Conservation (phyloP, 768 basidiomycete species). For the Erythrobasidium yunnanense region DNA sequence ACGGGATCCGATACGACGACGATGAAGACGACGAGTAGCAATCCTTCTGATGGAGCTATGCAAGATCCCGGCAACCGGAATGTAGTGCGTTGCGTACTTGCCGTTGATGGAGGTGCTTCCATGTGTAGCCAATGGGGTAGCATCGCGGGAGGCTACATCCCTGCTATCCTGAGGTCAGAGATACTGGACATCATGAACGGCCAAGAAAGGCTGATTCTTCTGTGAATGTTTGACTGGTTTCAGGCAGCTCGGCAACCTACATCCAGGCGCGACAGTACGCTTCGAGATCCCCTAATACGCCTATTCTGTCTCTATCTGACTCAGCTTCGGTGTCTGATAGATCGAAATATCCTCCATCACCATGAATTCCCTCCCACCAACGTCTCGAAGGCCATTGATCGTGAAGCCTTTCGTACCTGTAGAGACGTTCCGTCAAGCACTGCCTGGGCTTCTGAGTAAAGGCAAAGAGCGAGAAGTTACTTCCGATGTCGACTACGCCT, state of each 20-base stretch:
- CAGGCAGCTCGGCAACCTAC: constrained; percentile 18
- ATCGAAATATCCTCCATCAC: constrained; percentile 8
- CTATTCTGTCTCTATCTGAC: background rate
- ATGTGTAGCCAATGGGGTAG: constrained; percentile 2
- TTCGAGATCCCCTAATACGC: background rate
- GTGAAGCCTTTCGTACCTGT: constrained; percentile 9
- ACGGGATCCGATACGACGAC: background rate
- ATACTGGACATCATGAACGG: too few relatives aligned
- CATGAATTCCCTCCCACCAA: constrained; percentile 22
- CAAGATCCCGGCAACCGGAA: background rate
- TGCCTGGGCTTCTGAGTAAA: constrained; percentile 7
- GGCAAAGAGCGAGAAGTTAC: constrained; percentile 22
- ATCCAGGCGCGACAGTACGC: constrained; percentile 8
- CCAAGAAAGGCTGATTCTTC: background rate
- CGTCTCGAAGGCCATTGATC: constrained; percentile 7
- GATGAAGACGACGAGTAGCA: background rate
- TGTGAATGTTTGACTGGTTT: background rate
- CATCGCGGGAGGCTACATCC: constrained; percentile 2
- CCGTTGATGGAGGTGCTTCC: constrained; percentile 11
- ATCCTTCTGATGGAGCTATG: background rate
- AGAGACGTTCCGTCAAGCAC: background rate
- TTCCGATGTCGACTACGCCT: constrained; percentile 8
- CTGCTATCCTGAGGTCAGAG: constrained; percentile 23
- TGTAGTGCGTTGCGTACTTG: constrained; percentile 18
- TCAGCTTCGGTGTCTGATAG: background rate